Conservation (phyloP, 495 filamentous ascomycete species). For the Tuber umbilicatum region DNA sequence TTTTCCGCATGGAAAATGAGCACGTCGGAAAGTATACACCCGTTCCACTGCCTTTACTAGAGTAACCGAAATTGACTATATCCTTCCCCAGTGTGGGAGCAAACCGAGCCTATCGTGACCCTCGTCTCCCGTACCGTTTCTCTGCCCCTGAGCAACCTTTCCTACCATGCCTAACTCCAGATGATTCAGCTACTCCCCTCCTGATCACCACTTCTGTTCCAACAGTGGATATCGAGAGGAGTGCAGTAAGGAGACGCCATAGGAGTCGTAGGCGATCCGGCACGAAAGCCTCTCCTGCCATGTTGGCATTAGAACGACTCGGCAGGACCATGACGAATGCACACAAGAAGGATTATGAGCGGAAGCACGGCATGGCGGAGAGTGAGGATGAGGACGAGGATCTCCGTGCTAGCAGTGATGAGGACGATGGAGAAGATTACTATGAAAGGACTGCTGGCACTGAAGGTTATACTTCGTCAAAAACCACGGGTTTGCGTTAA, state of each 20-base stretch:
- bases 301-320: slow-evolving; percentile 32
- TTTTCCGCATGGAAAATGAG: slow-evolving; percentile 95
- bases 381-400: slow-evolving; percentile 34
- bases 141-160: slow-evolving; percentile 1
- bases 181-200: slow-evolving; percentile 22
- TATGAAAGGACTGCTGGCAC: slow-evolving; percentile 29
- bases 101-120: slow-evolving; percentile 38
- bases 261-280: slow-evolving; percentile 17
- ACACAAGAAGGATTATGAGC: slow-evolving; percentile 39
- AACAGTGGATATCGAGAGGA: slow-evolving; percentile 34
- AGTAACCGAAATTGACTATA: neutral
- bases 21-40: slow-evolving; percentile 47
- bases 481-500: neutral
- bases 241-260: slow-evolving; percentile 23
- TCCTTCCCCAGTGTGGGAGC: slow-evolving; percentile 27
- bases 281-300: slow-evolving; percentile 21
- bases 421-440: slow-evolving; percentile 30
- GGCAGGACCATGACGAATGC: slow-evolving; percentile 40
- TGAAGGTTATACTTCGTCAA: neutral
- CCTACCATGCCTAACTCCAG: slow-evolving; percentile 17
- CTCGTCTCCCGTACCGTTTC: slow-evolving; percentile 37
- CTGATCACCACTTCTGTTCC: slow-evolving; percentile 19
- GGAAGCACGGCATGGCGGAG: slow-evolving; percentile 25
- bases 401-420: slow-evolving; percentile 17
- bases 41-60: neutral